Conservation (phyloP, 1,284 basidiomycete genomes). For the Ganoderma meredithae region DNA sequence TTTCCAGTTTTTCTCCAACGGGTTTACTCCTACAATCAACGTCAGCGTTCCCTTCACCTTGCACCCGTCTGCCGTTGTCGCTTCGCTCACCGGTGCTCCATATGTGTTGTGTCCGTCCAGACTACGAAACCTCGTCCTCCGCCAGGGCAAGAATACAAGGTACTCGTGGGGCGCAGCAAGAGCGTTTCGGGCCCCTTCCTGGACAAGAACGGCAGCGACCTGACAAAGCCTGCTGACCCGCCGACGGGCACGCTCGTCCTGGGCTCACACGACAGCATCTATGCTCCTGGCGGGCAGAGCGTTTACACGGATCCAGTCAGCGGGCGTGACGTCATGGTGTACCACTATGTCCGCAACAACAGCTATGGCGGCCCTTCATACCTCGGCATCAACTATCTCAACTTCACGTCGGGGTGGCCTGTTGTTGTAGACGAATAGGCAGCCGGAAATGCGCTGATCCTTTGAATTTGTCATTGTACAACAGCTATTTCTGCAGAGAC, state of each 20-base stretch:
- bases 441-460: not conserved
- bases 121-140: conserved; percentile 29
- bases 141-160: conserved; percentile 39
- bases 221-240: conserved; percentile 29
- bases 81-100: not conserved
- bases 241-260: conserved; percentile 40
- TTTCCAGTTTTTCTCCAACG: conserved; percentile 18
- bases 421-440: conserved; percentile 9
- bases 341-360: conserved; percentile 25
- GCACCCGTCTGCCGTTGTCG: no score
- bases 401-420: conserved; percentile 19
- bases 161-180: conserved; percentile 39
- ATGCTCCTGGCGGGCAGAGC: conserved; percentile 41
- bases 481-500: not conserved
- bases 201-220: conserved; percentile 34
- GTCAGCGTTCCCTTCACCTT: not conserved
- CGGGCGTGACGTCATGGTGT: conserved; percentile 26
- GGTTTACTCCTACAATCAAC: not conserved
- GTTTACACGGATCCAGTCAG: conserved; percentile 22
- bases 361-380: conserved; percentile 5
- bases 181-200: conserved; percentile 41
- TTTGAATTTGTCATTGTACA: not conserved
- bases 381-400: conserved; percentile 20
- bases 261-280: conserved; percentile 44
- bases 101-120: not conserved